Evolutionary conservation across 2,329 filamentous ascomycete genomes (phyloP).

Genomic region (Alternaria viburni): DNA sequence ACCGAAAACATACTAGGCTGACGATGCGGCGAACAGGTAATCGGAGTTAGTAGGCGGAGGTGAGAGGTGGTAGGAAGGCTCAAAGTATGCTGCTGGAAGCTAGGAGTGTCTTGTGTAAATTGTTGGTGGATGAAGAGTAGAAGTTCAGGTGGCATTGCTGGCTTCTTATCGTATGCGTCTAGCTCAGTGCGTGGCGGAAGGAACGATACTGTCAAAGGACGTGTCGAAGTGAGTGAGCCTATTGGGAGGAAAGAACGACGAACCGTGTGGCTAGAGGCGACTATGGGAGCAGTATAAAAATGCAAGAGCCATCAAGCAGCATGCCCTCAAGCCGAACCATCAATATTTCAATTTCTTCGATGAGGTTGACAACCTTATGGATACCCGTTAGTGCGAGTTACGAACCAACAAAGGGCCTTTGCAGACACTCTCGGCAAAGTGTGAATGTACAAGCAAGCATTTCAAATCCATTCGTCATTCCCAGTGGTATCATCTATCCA

Average conservation of each 20-base stretch:
- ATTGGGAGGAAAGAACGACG: background rate
- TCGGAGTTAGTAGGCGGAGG: background rate
- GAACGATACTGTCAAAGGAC: background rate
- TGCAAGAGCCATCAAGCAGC: background rate
- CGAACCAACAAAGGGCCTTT: too few species aligned
- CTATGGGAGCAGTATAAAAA: background rate
- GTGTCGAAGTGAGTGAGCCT: background rate
- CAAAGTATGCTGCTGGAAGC: slow-evolving; percentile 17
- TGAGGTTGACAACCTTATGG: too few species aligned
- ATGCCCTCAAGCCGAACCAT: too few species aligned
- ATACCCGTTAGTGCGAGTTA: too few species aligned
- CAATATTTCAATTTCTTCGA: too few species aligned
- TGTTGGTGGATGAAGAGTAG: slow-evolving; percentile 9
- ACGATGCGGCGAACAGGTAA: slow-evolving; percentile 5
- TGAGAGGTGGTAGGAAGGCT: slow-evolving; percentile 7
- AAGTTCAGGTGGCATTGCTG: background rate
- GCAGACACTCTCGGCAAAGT: background rate
- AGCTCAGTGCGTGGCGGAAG: background rate
- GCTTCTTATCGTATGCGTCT: background rate
- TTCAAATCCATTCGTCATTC: background rate
- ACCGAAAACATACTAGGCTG: slow-evolving; percentile 16
- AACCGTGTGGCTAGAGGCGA: background rate
- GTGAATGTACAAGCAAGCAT: background rate
- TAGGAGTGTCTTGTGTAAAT: slow-evolving; percentile 24
- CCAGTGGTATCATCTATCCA: slow-evolving; percentile 1